Evolutionary conservation across 805 yeast species (phyloP), one percentile per base, ranked within the genome.

Genomic region (Tetrapisispora fleetii): DNA sequence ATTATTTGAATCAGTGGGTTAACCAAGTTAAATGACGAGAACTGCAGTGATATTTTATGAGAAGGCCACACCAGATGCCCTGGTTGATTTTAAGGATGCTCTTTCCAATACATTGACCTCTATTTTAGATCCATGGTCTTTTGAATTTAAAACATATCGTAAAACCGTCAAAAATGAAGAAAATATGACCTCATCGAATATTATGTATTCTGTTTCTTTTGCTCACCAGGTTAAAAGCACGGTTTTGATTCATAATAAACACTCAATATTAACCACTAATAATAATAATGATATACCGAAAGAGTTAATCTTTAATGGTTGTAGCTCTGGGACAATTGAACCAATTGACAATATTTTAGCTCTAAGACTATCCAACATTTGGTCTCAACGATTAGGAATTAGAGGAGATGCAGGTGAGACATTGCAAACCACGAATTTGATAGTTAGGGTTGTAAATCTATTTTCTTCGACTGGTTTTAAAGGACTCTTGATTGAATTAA

Each of bases 361-460:
- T 0, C 52, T 53, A 11, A 62, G 60, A 43, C 54, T 64, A 18
- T 57, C 65, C 2, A 63, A 61, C 47, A 55, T 64, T 17, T 64
- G 68, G 68, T 54, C 56, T 11, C 65, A 57, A 40, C 51, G 67
- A 41, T 67, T 63, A 48, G 49, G 55, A 18, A 55, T 64, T 8
- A 59, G 56, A 46, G 68, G 68, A 19, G 67, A 63, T 38, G 61
- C 59, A 7, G 68, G 68, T 9, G 65, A 62, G 43, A 56, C 64
- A 1, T 59, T 61, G 35, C 49, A 48, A 38, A 57, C 63, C 1
- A 53, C 55, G 10, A 57, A 55, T 24, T 24, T 59, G 4, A 39
- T 52, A 14, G 55, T 64, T 1, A 48, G 65, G 45, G 60, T 59
- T 10, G 55, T 60, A 17, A 64, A 64, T 45, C 51, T 63, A 13